Base-by-base conservation (phyloP, 202 grass and related monocot genomes). In the Miscanthus sacchariflorus region DNA sequence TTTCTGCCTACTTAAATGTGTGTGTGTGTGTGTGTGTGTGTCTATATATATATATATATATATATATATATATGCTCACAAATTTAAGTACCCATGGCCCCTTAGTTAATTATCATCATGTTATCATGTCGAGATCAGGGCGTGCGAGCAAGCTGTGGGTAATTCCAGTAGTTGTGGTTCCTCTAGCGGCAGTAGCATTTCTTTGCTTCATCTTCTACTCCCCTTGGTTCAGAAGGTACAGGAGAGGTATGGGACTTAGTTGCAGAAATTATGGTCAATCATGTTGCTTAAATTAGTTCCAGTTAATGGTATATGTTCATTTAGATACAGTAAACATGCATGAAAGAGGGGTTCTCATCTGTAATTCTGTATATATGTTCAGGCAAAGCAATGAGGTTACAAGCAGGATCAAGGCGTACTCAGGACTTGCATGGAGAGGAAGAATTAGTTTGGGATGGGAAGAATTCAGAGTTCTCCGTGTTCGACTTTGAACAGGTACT, bases 391-490 rank as follows among this genome's bases (percentile, higher is more conserved):
- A 14, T 56, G 76, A 78, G 50, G 27, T 63, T 77, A 77, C 48
- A 36, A 36, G 27, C 74, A 56, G 80, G 68, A 73, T 81, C 25
- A 33, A 88, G 15, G 71, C 58, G 10, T 35, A 48, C 25, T 24
- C 46, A 28, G 19, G 56, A 72, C 15, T 36, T 63, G 61, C 45
- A 61, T 12, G 86, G 48, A 48, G 73, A 83, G 2, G 35, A 78
- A 78, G 4, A 61, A 33, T 13, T 76, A 43, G 82, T 17, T 70
- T 85, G 8, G 84, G 66, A 73, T 44, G 81, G 78, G 0, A 81
- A 79, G 9, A 84, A 59, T 27, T 59, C 82, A 14, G 91, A 89
- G 12, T 92, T 89, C 21, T 68, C 78, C 0, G 71, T 92, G 5
- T 84, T 90, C 46, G 76, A 81, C 25, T 44, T 84, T 14, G 75